Base-by-base conservation (phyloP, 768 basidiomycete species). In the Lepiota venenata region DNA sequence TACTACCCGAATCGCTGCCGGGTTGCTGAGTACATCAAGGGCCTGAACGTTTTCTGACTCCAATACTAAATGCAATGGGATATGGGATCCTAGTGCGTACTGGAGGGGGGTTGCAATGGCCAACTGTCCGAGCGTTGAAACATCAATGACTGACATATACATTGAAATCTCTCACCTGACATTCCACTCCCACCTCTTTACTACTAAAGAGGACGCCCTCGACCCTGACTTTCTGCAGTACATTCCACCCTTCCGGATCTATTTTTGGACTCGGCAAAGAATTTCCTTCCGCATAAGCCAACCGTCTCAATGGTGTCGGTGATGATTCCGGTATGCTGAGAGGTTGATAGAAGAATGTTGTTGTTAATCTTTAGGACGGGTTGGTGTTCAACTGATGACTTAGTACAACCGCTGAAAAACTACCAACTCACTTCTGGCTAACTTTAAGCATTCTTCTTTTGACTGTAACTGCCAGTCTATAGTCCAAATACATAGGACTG, bases 401-500 rank as follows among this genome's bases (percentile, higher is more conserved):
- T 32, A 7, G 32, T 11, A 8, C 10, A 32, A 9, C 8, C 8
- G 9, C 32, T 9, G 10, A 32, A 32, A 32, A 11, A 32, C 2
- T 8, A 32, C 32, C 6, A 3, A 63, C 71, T 45, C 51, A 84
- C 83, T 68, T 74, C 52, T 80, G 74, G 60, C 83, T 77, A 2
- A 77, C 72, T 58, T 70, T 76, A 52, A 85, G 64, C 15, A 73
- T 64, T 1, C 76, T 71, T 18, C 80, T 75, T 60, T 73, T 77
- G 29, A 84, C 63, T 1, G 74, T 83, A 21, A 79, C 77, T 12
- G 73, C 63, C 7, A 83, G 60, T 59, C 72, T 75, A 63, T 84
- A 85, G 53, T 84, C 82, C 49, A 84, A 71, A 57, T 81, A 83
- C 14, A 72, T 79, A 1, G 77, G 75, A 42, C 80, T 79, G 1